Base-by-base conservation (phyloP, 208 protist genomes). In the Trypanosoma conorhini region DNA sequence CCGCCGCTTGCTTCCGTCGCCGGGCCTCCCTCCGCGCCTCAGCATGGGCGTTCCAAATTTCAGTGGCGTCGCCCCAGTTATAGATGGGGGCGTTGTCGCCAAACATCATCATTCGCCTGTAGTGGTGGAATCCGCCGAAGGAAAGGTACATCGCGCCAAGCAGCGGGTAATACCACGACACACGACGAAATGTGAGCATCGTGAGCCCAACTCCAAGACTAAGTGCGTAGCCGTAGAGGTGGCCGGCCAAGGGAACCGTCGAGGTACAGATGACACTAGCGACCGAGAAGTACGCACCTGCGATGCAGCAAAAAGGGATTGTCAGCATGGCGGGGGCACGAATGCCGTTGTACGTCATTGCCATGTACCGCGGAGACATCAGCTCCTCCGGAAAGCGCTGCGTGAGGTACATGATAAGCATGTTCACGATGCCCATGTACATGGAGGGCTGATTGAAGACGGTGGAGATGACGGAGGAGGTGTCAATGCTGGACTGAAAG, bases 91-190 rank as follows among this genome's bases (percentile, higher is more conserved):
- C 87, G 76, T 95, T 93, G 71, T 93, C 87, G 33, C 87, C 85
- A 76, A 89, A 87, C 61, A 95, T 69, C 90, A 92, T 95, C 83
- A 95, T 86, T 30, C 86, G 81, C 12, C 87, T 67, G 79, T 95
- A 95, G 79, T 95, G 90, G 65, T 95, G 90, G 40, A 95, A 79
- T 10, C 87, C 83, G 40, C 90, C 90, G 76, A 88, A 95, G 10
- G 83, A 82, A 30, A 95, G 73, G 67, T 93, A 95, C 74, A 88
- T 86, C 13, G 77, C 48, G 13, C 85, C 87, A 3, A 95, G 79
- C 57, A 92, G 69, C n/a, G 90, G 86, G 72, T 95, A 95, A 67
- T 94, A 94, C 84, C 86, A 94, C 28, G 89, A 94, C 8, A 94
- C 69, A 35, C 81, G 77, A 26, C 86, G 86, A 62, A 92, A 77